Percentiles rank a stretch among this genome's conserved stretches.
Evolutionary conservation across 345 rosid species (phyloP).

Genomic region (Aethionema arabicum): DNA sequence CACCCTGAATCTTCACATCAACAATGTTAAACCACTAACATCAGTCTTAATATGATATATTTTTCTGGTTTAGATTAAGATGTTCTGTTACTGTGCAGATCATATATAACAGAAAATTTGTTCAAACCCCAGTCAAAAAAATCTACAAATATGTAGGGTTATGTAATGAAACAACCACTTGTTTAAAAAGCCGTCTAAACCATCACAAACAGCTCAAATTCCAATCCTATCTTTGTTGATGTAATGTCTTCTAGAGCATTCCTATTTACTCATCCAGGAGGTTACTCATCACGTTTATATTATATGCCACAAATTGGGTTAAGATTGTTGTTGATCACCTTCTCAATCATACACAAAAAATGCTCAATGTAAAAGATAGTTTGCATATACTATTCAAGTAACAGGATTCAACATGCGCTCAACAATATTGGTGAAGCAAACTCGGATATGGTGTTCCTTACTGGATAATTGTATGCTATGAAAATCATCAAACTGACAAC

Average conservation of each 20-base stretch:
- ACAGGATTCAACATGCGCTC: conserved; percentile 15
- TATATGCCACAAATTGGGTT: neutral
- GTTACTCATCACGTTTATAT: neutral
- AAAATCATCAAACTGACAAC: conserved; percentile 24
- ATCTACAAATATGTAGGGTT: conserved; percentile 20
- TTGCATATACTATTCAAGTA: conserved; percentile 3
- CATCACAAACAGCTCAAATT: neutral
- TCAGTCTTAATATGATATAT: conserved; percentile 2
- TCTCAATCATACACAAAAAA: no score
- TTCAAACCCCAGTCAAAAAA: conserved; percentile 14
- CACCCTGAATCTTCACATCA: conserved; percentile 13
- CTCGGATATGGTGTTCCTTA: conserved; percentile 21
- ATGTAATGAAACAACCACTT: conserved; percentile 17
- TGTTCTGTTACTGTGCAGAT: conserved; percentile 4
- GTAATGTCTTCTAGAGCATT: neutral
- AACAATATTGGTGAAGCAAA: conserved; percentile 18
- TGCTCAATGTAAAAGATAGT: neutral
- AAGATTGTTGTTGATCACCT: no score
- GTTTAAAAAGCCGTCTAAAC: conserved; percentile 7
- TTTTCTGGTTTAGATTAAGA: neutral
- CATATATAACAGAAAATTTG: conserved; percentile 12
- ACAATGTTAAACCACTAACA: conserved; percentile 7
- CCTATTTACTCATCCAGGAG: neutral
- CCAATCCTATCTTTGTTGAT: neutral
- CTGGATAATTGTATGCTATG: conserved; percentile 12